Evolutionary conservation across 305 asterid species (phyloP), one percentile per base, ranked within the genome.

Genomic region (Petunia hybrid): DNA sequence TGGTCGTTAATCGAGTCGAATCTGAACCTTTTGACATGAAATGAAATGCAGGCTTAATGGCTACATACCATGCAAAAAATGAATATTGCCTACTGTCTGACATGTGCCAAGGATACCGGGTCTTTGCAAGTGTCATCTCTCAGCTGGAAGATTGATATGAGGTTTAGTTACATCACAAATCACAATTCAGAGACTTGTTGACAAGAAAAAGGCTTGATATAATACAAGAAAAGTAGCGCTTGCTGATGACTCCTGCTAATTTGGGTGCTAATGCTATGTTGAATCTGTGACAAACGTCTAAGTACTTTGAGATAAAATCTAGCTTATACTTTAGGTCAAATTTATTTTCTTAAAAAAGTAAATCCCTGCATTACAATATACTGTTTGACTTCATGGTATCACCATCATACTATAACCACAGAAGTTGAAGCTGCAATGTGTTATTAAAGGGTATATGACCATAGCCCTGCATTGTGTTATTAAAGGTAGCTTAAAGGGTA

Each of bases 61-160:
- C 97, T 6, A 95, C 99, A 40, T 95, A 94, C 88, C 99, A 95
- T 89, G 99, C 98, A 36, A 92, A 90, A 87, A 95, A 95, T 60
- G 99, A 95, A 91, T 94, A 94, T 76, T 95, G 99, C 91, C 97
- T 92, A 76, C 90, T 95, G 8, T 86, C 98, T 1, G 99, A 95
- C 85, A 94, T 95, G 97, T 88, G 92, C 91, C 95, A 94, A 78
- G 99, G 99, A 67, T 95, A 92, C 81, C 83, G 87, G 14, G 97
- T 95, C 80, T 95, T 95, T 77, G 91, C 84, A 78, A 89, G 97
- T 67, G 81, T 95, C 83, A 88, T 95, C 40, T 81, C 94, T 0
- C 98, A 92, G 91, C 80, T 94, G 81, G 98, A 95, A 90, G 95
- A 90, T 76, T 90, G 89, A 89, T 45, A 3, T 4, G 61, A 71